Evolutionary conservation across 2,329 filamentous ascomycete species (phyloP).

Genomic region (Coniochaeta ligniaria): DNA sequence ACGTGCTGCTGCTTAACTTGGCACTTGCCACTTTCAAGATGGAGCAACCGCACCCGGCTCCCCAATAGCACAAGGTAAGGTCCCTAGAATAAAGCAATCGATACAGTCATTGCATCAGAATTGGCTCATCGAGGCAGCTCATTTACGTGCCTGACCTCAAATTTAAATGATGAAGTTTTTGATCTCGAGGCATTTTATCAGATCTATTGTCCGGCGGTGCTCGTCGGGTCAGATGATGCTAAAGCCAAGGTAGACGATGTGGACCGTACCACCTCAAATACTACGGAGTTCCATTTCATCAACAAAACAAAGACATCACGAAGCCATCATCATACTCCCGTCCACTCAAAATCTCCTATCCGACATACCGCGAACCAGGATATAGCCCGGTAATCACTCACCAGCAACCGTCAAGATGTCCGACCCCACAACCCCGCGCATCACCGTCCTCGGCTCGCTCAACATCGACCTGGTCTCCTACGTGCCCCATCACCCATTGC

Average conservation of each 20-base stretch:
- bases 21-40: neutral
- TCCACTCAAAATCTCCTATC: too few species aligned
- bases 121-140: too few species aligned
- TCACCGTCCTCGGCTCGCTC: conserved; percentile 84
- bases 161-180: neutral
- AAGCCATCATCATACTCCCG: neutral
- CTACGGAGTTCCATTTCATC: neutral
- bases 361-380: too few species aligned
- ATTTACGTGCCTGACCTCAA: neutral
- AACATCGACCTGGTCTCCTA: conserved; percentile 91
- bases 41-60: neutral
- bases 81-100: too few species aligned
- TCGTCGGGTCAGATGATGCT: neutral
- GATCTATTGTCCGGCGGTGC: neutral
- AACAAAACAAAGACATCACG: neutral
- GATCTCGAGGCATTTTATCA: neutral
- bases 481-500: conserved; percentile 72
- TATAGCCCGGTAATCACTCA: too few species aligned
- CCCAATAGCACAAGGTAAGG: too few species aligned
- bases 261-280: neutral
- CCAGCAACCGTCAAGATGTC: conserved; percentile 12
- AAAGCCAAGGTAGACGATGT: neutral
- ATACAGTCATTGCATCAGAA: too few species aligned
- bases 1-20: neutral
- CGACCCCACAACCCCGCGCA: conserved; percentile 32